Percentiles rank a stretch among this genome's conserved stretches.
Evolutionary conservation across 257 asterid species (phyloP).

Genomic region (Scutellaria baicalensis): DNA sequence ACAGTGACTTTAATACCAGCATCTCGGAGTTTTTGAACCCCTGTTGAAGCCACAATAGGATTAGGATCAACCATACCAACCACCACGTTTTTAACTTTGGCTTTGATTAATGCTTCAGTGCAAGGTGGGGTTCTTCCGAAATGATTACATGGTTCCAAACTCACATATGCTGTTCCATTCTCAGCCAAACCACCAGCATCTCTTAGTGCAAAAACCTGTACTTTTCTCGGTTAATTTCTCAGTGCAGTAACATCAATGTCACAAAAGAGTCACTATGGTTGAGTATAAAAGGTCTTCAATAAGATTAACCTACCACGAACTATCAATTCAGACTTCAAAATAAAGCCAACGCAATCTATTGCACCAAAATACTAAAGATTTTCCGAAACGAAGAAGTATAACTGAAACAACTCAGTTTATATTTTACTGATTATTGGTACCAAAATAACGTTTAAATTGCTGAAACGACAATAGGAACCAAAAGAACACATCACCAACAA

Average conservation of each 20-base stretch:
- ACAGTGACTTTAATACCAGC: slow-evolving; percentile 73
- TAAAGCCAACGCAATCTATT: neutral
- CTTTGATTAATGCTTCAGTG: slow-evolving; percentile 81
- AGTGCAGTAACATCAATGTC: neutral
- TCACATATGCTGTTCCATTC: slow-evolving; percentile 81
- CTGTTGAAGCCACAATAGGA: slow-evolving; percentile 79
- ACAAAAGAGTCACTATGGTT: neutral
- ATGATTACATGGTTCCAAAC: slow-evolving; percentile 94
- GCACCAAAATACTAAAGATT: neutral
- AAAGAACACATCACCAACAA: neutral
- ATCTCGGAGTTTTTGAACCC: slow-evolving; percentile 59
- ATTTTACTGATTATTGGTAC: neutral
- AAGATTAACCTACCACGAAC: neutral
- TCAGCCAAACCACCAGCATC: slow-evolving; percentile 84
- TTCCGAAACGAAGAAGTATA: neutral
- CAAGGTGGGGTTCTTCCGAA: slow-evolving; percentile 98
- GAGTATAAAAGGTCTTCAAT: neutral
- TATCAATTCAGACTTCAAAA: neutral
- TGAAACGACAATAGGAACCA: neutral
- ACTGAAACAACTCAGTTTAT: neutral
- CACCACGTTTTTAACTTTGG: slow-evolving; percentile 71
- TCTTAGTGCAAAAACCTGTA: slow-evolving; percentile 83
- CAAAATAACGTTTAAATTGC: neutral
- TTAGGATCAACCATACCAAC: slow-evolving; percentile 97
- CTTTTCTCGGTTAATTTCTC: neutral